These are phyloP conservation scores for Fusarium sp. DNA, from an alignment of 2,329 filamentous ascomycete genomes.

Conservation along the genomic window DNA sequence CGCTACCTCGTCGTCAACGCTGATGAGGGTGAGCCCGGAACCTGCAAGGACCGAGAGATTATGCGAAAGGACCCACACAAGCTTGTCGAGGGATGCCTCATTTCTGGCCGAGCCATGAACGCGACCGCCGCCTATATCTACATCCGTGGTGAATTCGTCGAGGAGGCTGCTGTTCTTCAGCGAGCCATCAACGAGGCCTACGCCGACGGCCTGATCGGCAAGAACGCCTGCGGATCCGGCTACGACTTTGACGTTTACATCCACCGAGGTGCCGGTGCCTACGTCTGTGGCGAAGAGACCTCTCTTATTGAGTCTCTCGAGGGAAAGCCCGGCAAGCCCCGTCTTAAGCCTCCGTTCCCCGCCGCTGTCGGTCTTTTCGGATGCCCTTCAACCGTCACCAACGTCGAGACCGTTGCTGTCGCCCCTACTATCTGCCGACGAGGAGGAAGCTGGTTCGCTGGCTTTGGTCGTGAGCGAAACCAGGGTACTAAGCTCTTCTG, in stretches of 20 bases:
- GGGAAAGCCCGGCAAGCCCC: conserved; percentile 98
- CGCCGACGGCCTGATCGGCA: conserved; percentile 91
- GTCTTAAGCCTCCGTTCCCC: conserved; percentile 98
- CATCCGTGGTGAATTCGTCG: conserved; percentile 97
- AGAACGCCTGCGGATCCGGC: conserved; percentile 95
- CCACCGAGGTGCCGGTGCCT: conserved; percentile 96
- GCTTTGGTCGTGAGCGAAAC: conserved; percentile 95
- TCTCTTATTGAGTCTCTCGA: conserved; percentile 98
- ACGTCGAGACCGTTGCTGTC: conserved; percentile 96
- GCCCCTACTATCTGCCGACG: conserved; percentile 95
- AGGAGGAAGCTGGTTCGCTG: conserved; percentile 90
- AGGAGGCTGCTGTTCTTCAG: conserved; percentile 93
- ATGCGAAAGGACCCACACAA: conserved; percentile 99
- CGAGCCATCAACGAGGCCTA: conserved; percentile 98
- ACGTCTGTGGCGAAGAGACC: conserved; percentile 98
- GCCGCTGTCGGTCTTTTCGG: conserved; percentile 97
- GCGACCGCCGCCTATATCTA: conserved; percentile 99
- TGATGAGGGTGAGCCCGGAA: conserved; percentile 97
- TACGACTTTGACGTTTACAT: conserved; percentile 98
- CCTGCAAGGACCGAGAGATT: conserved; percentile 99
- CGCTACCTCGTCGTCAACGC: conserved; percentile 98
- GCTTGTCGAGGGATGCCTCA: conserved; percentile 94
- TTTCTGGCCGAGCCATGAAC: conserved; percentile 98
- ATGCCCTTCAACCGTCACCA: conserved; percentile 96
- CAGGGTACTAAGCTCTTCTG: conserved; percentile 97